Base-by-base conservation (phyloP, 2,329 filamentous ascomycete genomes). In the Sporothrix schenckii region DNA sequence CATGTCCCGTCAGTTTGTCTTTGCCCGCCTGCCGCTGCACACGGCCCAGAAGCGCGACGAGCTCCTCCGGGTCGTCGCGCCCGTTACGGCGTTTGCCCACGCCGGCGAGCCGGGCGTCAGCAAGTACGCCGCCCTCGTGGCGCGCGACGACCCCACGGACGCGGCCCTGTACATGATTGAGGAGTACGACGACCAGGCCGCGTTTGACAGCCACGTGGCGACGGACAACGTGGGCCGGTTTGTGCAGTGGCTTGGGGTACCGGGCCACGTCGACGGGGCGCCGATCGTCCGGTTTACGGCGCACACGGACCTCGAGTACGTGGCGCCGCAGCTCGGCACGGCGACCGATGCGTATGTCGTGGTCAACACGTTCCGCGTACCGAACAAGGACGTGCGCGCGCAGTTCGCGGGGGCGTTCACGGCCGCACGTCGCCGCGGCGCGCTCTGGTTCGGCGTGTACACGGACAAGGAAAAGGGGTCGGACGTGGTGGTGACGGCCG, bases 131-230 rank as follows among this genome's bases (percentile, higher is more conserved):
- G 14, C n/a, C 27, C 11, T 65, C 1, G 39, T 21, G 6, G n/a
- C 68, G 1, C 49, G 68, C 13, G 39, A 65, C 58, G 34, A 34
- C 2, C 56, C 34, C n/a, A 2, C 39, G 7, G 24, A 52, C 11
- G 58, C 56, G 21, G 68, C 58, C 58, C 34, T 69, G n/a, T 69
- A 69, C 49, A 65, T 69, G 56, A 63, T 65, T 34, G 68, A 69
- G 34, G 56, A 69, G 68, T 69, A 69, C 54, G 53, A 47, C 21
- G 34, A 30, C 44, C 21, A 39, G 54, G 66, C 39, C 2, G 66
- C 66, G 9, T 60, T 60, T 16, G 66, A 69, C n/a, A 27, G 41
- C 39, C 66, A 69, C 4, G 44, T 49, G 4, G 41, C 27, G 16
- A 69, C 66, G 6, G 53, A 50, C 6, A 56, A 30, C 16, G 66